Evolutionary conservation across 1,284 basidiomycete species (phyloP), one percentile per base, ranked within the genome.

Genomic region (Neolentinus lepideus): DNA sequence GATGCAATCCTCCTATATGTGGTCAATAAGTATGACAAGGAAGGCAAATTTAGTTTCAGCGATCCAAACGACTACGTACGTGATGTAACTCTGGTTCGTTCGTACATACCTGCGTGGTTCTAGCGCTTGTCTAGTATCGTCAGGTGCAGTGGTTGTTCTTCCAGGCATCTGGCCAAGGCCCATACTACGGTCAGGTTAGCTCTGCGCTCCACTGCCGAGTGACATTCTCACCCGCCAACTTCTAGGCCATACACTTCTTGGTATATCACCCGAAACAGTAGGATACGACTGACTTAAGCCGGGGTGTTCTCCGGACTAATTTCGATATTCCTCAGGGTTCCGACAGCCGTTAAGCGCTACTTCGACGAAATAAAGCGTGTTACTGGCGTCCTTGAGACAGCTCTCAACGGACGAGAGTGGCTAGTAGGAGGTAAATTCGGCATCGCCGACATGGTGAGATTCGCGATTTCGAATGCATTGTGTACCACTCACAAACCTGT

Each of bases 1-100:
- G 79, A 80, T 27, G 82, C 83, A 19, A 87, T 90, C 61, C 64
- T 87, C 51, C 67, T 87, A 11, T 89, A 88, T 68, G 72, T 90
- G 45, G 74, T 72, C 12, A 77, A 85, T 60, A 76, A 79, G 60
- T 85, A 83, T 63, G 82, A 84, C 62, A 75, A 69, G 56, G 77
- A 84, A 22, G 66, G 71, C 67, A 79, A 78, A 61, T 80, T 88
- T 61, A 75, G 71, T 60, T 85, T 83, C 65, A 71, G 76, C 61
- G 67, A 74, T 1, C 62, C 52, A 24, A 45, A 53, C 11, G 57
- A 60, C 29, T 31, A 33, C 14, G 29, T 31, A 6, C 8, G 24
- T 50, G 47, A 21, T 16, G 43, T 46, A 16, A 25, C 24, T n/a
- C n/a, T n/a, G n/a, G n/a, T n/a, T n/a, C n/a, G n/a, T n/a, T n/a